Base-by-base conservation (phyloP, 2,329 filamentous ascomycete genomes). In the Arthrobotrys sphaeroides region DNA sequence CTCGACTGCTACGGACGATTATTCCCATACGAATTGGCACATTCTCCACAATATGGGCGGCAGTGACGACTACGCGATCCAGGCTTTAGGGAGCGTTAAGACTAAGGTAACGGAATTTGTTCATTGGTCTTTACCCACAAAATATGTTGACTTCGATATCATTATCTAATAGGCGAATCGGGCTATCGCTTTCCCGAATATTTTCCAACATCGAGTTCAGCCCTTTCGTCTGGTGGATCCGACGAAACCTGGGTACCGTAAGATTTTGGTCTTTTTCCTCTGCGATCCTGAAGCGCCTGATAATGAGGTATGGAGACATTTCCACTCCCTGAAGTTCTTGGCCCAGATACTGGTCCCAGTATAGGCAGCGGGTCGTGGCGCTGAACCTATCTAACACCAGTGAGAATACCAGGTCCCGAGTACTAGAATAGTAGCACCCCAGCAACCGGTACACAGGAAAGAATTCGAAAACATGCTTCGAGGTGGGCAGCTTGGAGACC, bases 241-340 rank as follows among this genome's bases (percentile, higher is more conserved):
- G 0, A 84, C 84, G 0, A 84, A 84, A 66, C 84, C 86, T 0
- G 88, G 88, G 0, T 85, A 89, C 78, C 82, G 86, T 10, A 85
- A 86, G 77, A 85, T 89, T 65, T 81, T 90, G 0, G 85, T 85
- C 0, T 82, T 90, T 42, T 90, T 86, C 79, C 83, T 90, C 1
- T 85, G 90, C 1, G 88, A 90, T 77, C 88, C 88, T 6, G 68
- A 65, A 28, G 22, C 81, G n/a, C 49, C 69, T 10, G 42, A 26
- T 2, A 66, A 70, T 62, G 49, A 51, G 7, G 31, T 33, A 13
- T 55, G 61, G 20, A 53, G 3, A 62, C 42, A 18, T 74, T 53
- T n/a, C 20, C 51, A 10, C n/a, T n/a, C n/a, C n/a, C n/a, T n/a
- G n/a, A 67, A 74, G 28, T 40, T 67, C n/a, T 24, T 62, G 10